Evolutionary conservation across 495 filamentous ascomycete genomes (phyloP), one percentile per base, ranked within the genome.

Genomic region (Podospora anserina): DNA sequence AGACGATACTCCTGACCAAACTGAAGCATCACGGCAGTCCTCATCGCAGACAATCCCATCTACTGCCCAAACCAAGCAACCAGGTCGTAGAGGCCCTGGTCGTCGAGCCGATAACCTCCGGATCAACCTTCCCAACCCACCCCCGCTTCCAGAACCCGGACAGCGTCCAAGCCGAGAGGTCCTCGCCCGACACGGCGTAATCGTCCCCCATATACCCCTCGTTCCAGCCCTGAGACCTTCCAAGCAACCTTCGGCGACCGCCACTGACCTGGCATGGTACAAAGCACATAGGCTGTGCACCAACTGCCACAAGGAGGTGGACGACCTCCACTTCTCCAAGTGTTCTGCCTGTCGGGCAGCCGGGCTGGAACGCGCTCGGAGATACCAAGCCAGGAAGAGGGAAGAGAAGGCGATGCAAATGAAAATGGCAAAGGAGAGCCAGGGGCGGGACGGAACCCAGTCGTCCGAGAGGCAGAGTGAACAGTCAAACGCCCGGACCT

Each of bases 341-440:
- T 63, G 61, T n/a, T 7, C 16, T 18, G 9, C 1, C 16, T 63
- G 61, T n/a, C 61, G 61, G 9, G 16, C 15, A n/a, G 30, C 30
- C 19, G 19, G 34, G 0, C 19, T 39, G n/a, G 32, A 23, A 6
- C 6, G 30, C 49, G 61, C 32, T 1, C 49, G 49, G 32, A 28
- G 61, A 23, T 63, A 63, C 32, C 61, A 63, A 18, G 61, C 61
- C 11, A 63, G 6, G n/a, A 18, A 26, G 30, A 63, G 4, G 61
- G 61, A n/a, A 1, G 4, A 5, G 9, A 61, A 30, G 59, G 26
- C 23, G 26, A 18, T 11, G 9, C 39, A 13, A 11, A 11, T 11
- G 9, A 6, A 11, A 49, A 49, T 9, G 7, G 13, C 5, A 11
- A 16, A 49, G 9, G 39, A 49, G 39, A 49, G 13, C 2, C 39